Conservation (phyloP, 495 filamentous ascomycete species). For the Penicillium goetzii region DNA sequence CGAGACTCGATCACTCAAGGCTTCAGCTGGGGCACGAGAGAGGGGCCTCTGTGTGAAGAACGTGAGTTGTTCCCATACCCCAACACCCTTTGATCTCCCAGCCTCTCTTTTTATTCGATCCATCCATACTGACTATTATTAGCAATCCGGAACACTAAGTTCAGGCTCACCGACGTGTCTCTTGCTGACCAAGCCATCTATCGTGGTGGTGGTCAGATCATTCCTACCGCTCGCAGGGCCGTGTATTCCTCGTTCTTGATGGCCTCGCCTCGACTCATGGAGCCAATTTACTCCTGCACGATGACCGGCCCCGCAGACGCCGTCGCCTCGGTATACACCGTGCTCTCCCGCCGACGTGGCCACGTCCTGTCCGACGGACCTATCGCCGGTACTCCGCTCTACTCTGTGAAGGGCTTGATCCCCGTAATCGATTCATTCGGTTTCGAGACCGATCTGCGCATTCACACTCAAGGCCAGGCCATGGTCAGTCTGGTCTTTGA, state of each 20-base stretch:
- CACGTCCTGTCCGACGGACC: conserved; percentile 93
- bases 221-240: conserved; percentile 87
- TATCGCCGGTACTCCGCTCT: conserved; percentile 93
- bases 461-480: conserved; percentile 92
- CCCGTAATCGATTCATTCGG: conserved; percentile 97
- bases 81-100: conserved; percentile 1
- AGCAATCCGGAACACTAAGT: conserved; percentile 96
- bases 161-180: conserved; percentile 87
- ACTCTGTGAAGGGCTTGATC: conserved; percentile 84
- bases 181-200: conserved; percentile 90
- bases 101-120: not conserved
- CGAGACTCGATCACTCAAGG: conserved; percentile 92
- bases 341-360: conserved; percentile 82
- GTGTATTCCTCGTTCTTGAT: conserved; percentile 96
- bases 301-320: conserved; percentile 95
- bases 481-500: conserved; percentile 93
- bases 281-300: conserved; percentile 87
- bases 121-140: conserved; percentile 22
- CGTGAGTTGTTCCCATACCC: conserved; percentile 61
- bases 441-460: conserved; percentile 94
- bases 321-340: conserved; percentile 85
- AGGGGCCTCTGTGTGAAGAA: conserved; percentile 98
- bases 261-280: conserved; percentile 94
- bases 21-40: conserved; percentile 92
- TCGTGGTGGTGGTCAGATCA: conserved; percentile 94